Percentiles rank a stretch among this genome's conserved stretches.
Conservation (phyloP, 139 green algal species). For the Volvox reticuliferus region DNA sequence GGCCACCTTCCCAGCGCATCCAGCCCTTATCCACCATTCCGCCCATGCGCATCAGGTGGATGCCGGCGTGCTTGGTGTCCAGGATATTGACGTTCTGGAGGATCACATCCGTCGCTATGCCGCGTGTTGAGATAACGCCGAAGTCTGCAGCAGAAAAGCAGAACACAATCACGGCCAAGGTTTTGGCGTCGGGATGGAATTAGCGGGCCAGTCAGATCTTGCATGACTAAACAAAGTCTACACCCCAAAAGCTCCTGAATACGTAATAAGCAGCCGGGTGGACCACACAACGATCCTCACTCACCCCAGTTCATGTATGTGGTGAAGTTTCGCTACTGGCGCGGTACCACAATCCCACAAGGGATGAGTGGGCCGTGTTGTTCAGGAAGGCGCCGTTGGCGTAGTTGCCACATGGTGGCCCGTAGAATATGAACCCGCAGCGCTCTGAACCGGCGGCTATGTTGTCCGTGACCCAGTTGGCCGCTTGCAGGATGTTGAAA, state of each 20-base stretch:
- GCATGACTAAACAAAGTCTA: too few species aligned
- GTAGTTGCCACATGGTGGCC: slow-evolving; percentile 26
- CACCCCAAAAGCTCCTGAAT: too few species aligned
- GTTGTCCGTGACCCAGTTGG: slow-evolving; percentile 63
- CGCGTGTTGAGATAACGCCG: slow-evolving; percentile 66
- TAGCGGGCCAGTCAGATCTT: too few species aligned
- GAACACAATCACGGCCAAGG: too few species aligned
- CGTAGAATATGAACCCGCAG: slow-evolving; percentile 56
- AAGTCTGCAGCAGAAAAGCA: slow-evolving; percentile 56
- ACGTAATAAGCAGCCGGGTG: too few species aligned
- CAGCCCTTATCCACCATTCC: slow-evolving; percentile 16
- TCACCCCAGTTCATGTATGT: slow-evolving; percentile 65
- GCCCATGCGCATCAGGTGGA: slow-evolving; percentile 54
- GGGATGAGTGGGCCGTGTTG: slow-evolving; percentile 61
- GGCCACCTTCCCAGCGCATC: slow-evolving; percentile 37
- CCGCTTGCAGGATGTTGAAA: slow-evolving; percentile 16
- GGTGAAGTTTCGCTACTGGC: slow-evolving; percentile 53
- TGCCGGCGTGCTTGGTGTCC: slow-evolving; percentile 65
- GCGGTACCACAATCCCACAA: slow-evolving; percentile 53
- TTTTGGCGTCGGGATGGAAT: too few species aligned
- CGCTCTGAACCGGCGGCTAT: slow-evolving; percentile 67
- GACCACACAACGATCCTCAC: neutral
- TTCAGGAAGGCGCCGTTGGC: slow-evolving; percentile 38
- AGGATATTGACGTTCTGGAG: slow-evolving; percentile 54
- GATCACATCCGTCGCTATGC: slow-evolving; percentile 52